Percentiles rank a stretch among this genome's conserved stretches.
phyloP scores from a whole-genome alignment of 208 protist genomes.

The Trichomonas tenax region DNA sequence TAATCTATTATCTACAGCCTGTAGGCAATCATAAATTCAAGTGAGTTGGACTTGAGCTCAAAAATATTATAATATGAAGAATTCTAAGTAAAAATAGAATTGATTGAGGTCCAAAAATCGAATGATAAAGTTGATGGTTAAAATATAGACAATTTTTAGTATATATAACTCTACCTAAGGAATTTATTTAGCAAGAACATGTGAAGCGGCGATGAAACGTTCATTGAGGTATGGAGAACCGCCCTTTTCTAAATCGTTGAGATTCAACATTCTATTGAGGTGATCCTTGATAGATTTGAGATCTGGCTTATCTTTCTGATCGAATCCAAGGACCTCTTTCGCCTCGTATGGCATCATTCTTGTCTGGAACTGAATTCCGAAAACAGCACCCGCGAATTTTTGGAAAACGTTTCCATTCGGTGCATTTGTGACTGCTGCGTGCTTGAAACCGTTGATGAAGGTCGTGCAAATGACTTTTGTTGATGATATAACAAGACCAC shows the following conservation, averaged over 20 bases:
- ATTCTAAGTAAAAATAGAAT: no score
- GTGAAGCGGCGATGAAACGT: not conserved
- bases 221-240: constrained; percentile 7
- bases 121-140: no score
- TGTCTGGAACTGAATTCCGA: not conserved
- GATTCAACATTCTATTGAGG: not conserved
- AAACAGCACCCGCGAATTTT: not conserved
- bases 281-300: not conserved
- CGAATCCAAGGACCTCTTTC: not conserved
- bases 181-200: not conserved
- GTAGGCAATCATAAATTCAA: no score
- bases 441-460: not conserved
- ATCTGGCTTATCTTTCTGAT: not conserved
- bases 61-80: no score
- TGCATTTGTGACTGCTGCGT: not conserved
- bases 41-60: no score
- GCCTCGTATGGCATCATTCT: not conserved
- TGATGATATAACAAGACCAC: not conserved
- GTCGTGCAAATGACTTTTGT: not conserved
- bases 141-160: no score
- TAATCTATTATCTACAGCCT: no score
- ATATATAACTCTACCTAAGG: no score
- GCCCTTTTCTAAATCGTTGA: constrained; percentile 9
- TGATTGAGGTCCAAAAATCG: no score
- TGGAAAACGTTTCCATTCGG: constrained; percentile 16